Conservation (phyloP, 495 filamentous ascomycete genomes). For the Penicillium salamii region DNA sequence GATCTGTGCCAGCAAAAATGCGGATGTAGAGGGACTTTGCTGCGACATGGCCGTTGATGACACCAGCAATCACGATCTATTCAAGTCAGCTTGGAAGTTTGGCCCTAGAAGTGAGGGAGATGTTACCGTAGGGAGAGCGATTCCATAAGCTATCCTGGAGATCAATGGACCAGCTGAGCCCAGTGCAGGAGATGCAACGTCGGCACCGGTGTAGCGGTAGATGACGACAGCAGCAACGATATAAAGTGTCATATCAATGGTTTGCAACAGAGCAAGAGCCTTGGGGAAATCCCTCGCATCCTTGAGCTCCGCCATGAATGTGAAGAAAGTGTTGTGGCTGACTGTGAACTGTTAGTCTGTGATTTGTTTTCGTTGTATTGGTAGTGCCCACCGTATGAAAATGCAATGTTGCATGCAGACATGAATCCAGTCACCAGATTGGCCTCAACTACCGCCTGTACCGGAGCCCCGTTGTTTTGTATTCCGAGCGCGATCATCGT, state of each 20-base stretch:
- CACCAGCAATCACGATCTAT: conserved; percentile 12
- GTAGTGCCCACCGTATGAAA: not conserved
- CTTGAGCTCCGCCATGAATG: conserved; percentile 66
- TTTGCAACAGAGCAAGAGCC: conserved; percentile 54
- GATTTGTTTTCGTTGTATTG: no score
- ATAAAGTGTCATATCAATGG: conserved; percentile 59
- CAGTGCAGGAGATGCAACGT: conserved; percentile 63
- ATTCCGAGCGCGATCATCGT: conserved; percentile 61
- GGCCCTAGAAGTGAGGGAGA: not conserved
- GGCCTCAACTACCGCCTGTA: no score
- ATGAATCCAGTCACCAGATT: no score
- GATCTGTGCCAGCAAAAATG: conserved; percentile 46
- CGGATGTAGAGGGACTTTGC: conserved; percentile 57
- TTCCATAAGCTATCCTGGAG: conserved; percentile 62
- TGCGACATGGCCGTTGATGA: conserved; percentile 54
- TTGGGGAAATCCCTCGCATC: conserved; percentile 57
- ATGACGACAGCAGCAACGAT: conserved; percentile 33
- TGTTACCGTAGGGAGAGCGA: conserved; percentile 60
- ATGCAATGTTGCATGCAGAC: not conserved
- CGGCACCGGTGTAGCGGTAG: conserved; percentile 60
- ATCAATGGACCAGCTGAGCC: conserved; percentile 54
- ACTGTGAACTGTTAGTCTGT: not conserved
- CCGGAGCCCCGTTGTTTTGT: conserved; percentile 9
- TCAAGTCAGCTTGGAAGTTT: no score
- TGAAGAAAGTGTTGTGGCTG: conserved; percentile 51